Evolutionary conservation across 805 yeast genomes (phyloP).

Genomic region (Cyberlindnera mississippiensis): DNA sequence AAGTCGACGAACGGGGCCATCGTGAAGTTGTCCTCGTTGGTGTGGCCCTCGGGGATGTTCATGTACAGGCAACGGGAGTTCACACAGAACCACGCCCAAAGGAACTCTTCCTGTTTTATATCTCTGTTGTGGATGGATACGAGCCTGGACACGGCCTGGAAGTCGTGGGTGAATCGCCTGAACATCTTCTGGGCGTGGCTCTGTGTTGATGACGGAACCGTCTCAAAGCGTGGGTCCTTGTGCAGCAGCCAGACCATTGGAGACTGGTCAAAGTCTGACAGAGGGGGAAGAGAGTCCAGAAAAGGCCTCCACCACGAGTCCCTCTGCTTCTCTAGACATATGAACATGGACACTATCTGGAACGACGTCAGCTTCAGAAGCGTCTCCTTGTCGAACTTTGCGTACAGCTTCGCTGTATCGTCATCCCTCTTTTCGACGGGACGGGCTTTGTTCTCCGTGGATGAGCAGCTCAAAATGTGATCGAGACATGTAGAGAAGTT

Average conservation of each 20-base stretch:
- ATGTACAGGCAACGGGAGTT: slow-evolving; percentile 89
- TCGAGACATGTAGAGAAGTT: slow-evolving; percentile 60
- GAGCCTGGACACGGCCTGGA: slow-evolving; percentile 29
- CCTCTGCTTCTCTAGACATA: slow-evolving; percentile 42
- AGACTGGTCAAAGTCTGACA: slow-evolving; percentile 46
- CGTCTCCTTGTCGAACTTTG: slow-evolving; percentile 24
- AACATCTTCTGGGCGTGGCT: slow-evolving; percentile 40
- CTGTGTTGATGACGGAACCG: slow-evolving; percentile 43
- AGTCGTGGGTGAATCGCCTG: slow-evolving; percentile 44
- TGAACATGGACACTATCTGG: slow-evolving; percentile 52
- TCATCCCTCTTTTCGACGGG: slow-evolving; percentile 13
- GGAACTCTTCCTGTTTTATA: slow-evolving; percentile 28
- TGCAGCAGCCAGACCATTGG: slow-evolving; percentile 62
- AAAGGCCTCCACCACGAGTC: slow-evolving; percentile 66
- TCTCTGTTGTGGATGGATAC: slow-evolving; percentile 6
- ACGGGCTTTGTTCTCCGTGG: no score
- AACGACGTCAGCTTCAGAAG: slow-evolving; percentile 49
- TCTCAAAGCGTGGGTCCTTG: slow-evolving; percentile 27
- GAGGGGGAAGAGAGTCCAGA: slow-evolving; percentile 56
- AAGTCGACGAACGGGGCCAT: slow-evolving; percentile 91
- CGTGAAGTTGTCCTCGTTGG: slow-evolving; percentile 66
- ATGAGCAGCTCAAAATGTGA: no score
- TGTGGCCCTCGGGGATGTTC: slow-evolving; percentile 53
- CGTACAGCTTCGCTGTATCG: slow-evolving; percentile 13
- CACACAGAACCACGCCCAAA: slow-evolving; percentile 82